Percentiles rank a stretch among this genome's conserved stretches.
These are phyloP conservation scores for Tripterygium wilfordii DNA, from an alignment of 177 flowering plant genomes.

Conservation along the genomic window DNA sequence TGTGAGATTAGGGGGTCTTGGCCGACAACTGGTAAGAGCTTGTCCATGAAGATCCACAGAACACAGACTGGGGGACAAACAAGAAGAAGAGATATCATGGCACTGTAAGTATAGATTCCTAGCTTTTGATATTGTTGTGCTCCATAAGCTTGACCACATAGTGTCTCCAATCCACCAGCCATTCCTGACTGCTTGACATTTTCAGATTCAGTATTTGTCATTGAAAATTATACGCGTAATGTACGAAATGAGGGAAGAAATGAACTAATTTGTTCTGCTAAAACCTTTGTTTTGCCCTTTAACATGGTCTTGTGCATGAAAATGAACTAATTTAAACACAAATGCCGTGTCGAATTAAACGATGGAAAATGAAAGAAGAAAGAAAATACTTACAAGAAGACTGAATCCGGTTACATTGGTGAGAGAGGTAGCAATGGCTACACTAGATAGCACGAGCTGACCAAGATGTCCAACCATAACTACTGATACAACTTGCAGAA, in stretches of 20 bases:
- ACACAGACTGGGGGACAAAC: conserved; percentile 18
- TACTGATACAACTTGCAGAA: conserved; percentile 20
- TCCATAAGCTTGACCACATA: conserved; percentile 39
- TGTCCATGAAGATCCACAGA: conserved; percentile 27
- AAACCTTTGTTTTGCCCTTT: too few species aligned
- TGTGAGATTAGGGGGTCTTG: conserved; percentile 23
- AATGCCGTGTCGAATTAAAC: too few species aligned
- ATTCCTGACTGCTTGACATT: conserved; percentile 26
- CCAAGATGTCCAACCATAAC: conserved; percentile 32
- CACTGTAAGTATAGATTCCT: conserved; percentile 14
- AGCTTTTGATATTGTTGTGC: conserved; percentile 22
- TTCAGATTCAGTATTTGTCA: too few species aligned
- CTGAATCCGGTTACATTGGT: conserved; percentile 28
- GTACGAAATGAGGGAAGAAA: too few species aligned
- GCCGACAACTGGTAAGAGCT: conserved; percentile 12
- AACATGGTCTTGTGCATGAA: too few species aligned
- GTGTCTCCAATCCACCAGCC: conserved; percentile 29
- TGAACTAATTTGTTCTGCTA: too few species aligned
- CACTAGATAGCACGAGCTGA: conserved; percentile 25
- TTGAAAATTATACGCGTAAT: too few species aligned
- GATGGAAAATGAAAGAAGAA: too few species aligned
- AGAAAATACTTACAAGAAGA: conserved; percentile 13
- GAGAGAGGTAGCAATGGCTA: conserved; percentile 33
- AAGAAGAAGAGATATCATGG: conserved; percentile 15
- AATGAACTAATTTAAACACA: too few species aligned